A percentile compares a stretch with the other conserved stretches of the same genome.
These are phyloP conservation scores for Rhizophora apiculata DNA, from an alignment of 345 rosid species.

Conservation along the genomic window DNA sequence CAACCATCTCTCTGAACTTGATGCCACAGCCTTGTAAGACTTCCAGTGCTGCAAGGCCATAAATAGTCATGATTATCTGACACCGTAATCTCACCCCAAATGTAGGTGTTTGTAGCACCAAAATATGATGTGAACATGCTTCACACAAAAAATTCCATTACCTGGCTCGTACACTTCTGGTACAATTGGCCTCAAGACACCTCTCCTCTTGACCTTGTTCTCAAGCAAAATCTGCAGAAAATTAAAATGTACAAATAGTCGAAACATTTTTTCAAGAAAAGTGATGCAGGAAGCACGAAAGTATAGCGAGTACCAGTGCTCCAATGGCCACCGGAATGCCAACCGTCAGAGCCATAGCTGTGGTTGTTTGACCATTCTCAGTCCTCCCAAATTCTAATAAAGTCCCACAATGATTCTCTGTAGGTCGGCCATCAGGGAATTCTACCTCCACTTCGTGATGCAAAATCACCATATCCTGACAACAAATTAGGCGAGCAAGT, in stretches of 20 bases:
- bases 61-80: not conserved
- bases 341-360: conserved; percentile 91
- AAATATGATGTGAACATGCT: not conserved
- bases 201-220: conserved; percentile 75
- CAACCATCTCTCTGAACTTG: conserved; percentile 61
- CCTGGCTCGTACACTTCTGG: conserved; percentile 91
- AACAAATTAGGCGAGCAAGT: conserved; percentile 7
- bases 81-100: not conserved
- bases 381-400: conserved; percentile 70
- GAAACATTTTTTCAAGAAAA: not conserved
- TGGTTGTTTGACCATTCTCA: conserved; percentile 51
- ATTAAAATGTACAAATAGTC: conserved; percentile 10
- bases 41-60: conserved; percentile 62
- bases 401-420: conserved; percentile 65
- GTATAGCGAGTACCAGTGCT: conserved; percentile 59
- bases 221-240: conserved; percentile 60
- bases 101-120: not conserved
- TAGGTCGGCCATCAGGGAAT: conserved; percentile 47
- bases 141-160: conserved; percentile 16
- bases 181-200: conserved; percentile 74
- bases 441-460: conserved; percentile 86
- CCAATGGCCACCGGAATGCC: conserved; percentile 89
- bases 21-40: conserved; percentile 71
- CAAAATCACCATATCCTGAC: conserved; percentile 93
- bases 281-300: not conserved